Evolutionary conservation across 805 yeast genomes (phyloP).

Genomic region (Pichia nakasei): DNA sequence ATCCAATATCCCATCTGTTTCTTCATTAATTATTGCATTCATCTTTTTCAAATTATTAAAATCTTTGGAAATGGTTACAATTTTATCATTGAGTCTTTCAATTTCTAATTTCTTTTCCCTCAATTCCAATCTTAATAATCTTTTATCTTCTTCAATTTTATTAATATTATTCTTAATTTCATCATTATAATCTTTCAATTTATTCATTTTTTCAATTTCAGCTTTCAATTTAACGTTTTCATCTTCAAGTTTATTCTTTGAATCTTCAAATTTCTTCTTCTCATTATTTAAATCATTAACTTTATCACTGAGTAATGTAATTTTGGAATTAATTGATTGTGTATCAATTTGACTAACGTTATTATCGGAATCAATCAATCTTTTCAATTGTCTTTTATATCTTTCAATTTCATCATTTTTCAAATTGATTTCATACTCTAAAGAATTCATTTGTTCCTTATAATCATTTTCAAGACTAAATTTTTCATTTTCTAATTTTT

Average conservation of each 20-base stretch:
- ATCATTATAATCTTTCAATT: constrained; percentile 1
- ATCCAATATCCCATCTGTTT: not conserved
- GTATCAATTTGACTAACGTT: not conserved
- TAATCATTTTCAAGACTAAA: constrained; percentile 16
- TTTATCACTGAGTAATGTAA: constrained; percentile 1
- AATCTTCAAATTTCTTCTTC: not conserved
- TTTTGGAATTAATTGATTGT: not conserved
- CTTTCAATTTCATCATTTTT: constrained; percentile 9
- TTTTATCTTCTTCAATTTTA: not conserved
- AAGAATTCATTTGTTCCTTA: constrained; percentile 7
- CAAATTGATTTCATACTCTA: constrained; percentile 10
- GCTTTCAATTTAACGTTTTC: not conserved
- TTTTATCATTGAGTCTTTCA: constrained; percentile 7
- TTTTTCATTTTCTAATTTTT: constrained; percentile 19
- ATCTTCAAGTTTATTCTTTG: not conserved
- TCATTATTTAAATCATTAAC: constrained; percentile 1
- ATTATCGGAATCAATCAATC: not conserved
- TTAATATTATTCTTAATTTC: constrained; percentile 15
- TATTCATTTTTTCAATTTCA: not conserved
- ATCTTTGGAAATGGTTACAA: not conserved
- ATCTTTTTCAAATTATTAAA: not conserved
- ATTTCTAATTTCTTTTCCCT: constrained; percentile 12
- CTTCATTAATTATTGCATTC: not conserved
- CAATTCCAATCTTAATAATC: constrained; percentile 6
- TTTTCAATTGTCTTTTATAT: not conserved